These are phyloP conservation scores for Phytopythium kandeliae DNA, from an alignment of 352 stramenopile genomes.

Conservation along the genomic window DNA sequence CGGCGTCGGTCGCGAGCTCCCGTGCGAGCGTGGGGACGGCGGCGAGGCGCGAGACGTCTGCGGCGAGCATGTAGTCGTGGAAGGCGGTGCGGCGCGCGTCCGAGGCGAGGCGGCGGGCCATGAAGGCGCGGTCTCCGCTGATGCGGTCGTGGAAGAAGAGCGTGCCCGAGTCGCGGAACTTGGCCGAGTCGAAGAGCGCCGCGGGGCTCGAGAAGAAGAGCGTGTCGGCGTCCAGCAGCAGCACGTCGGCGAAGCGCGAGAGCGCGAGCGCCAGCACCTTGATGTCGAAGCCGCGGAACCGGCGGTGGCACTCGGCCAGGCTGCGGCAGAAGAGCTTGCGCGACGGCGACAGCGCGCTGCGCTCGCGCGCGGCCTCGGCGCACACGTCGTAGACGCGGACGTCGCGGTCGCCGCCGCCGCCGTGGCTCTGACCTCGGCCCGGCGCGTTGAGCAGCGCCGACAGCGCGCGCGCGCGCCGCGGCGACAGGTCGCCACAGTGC, in stretches of 20 bases:
- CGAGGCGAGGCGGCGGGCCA: constrained; percentile 11
- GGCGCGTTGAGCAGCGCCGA: constrained; percentile 16
- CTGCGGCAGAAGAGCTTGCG: constrained; percentile 49
- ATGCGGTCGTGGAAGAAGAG: constrained; percentile 72
- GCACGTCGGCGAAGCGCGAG: constrained; percentile 63
- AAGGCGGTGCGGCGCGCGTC: constrained; percentile 10
- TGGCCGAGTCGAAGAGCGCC: constrained; percentile 42
- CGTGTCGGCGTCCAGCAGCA: constrained; percentile 71
- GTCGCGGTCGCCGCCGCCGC: constrained; percentile 16
- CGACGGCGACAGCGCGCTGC: constrained; percentile 16
- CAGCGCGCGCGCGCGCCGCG: constrained; percentile 25
- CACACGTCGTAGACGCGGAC: constrained; percentile 69
- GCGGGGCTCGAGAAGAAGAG: constrained; percentile 58
- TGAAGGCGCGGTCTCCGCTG: constrained; percentile 23
- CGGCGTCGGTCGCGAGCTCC: too few relatives aligned
- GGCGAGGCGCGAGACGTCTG: constrained; percentile 24
- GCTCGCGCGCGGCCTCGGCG: constrained; percentile 23
- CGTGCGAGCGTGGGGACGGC: neutral
- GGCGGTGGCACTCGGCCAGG: constrained; percentile 30
- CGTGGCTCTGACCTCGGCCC: constrained; percentile 12
- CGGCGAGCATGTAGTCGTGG: constrained; percentile 31
- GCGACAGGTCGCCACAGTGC: constrained; percentile 50
- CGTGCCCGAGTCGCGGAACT: constrained; percentile 48
- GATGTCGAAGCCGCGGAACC: constrained; percentile 55
- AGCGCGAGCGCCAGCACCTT: constrained; percentile 60